A percentile compares a stretch with the other conserved stretches of the same genome.
These are phyloP conservation scores for Wickerhamiella nectarea DNA, from an alignment of 805 yeast genomes.

Conservation along the genomic window DNA sequence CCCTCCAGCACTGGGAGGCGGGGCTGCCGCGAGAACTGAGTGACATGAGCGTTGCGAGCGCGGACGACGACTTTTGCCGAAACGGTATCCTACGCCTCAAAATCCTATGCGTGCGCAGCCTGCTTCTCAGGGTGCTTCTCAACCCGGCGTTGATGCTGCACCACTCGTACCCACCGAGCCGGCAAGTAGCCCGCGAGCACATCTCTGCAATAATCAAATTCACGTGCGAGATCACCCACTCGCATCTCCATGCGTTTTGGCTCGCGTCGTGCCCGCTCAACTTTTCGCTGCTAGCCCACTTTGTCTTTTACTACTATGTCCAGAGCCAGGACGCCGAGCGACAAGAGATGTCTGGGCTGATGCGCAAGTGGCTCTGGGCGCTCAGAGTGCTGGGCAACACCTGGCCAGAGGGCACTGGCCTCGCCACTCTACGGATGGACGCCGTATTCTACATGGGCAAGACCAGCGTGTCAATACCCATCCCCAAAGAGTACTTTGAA, in stretches of 20 bases:
- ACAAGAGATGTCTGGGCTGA: slow-evolving; percentile 18
- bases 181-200: slow-evolving; percentile 21
- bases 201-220: slow-evolving; percentile 23
- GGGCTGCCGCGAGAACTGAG: slow-evolving; percentile 20
- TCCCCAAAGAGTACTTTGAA: neutral
- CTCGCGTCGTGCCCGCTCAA: slow-evolving; percentile 22
- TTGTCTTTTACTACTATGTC: slow-evolving; percentile 25
- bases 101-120: slow-evolving; percentile 22
- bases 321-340: slow-evolving; percentile 22
- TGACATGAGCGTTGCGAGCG: slow-evolving; percentile 19
- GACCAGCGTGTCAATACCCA: slow-evolving; percentile 8
- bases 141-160: slow-evolving; percentile 17
- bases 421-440: slow-evolving; percentile 25
- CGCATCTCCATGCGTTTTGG: slow-evolving; percentile 28
- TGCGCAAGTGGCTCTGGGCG: slow-evolving; percentile 26
- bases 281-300: slow-evolving; percentile 25
- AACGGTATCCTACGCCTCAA: slow-evolving; percentile 24
- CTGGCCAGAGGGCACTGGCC: slow-evolving; percentile 29
- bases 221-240: slow-evolving; percentile 24
- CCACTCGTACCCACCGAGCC: slow-evolving; percentile 14
- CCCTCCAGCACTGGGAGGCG: slow-evolving; percentile 20
- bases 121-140: slow-evolving; percentile 21
- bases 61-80: slow-evolving; percentile 20
- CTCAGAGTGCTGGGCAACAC: slow-evolving; percentile 23
- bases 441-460: slow-evolving; percentile 24